Percentiles rank a stretch among this genome's conserved stretches.
These are phyloP conservation scores for Blepharisma stoltei DNA, from an alignment of 73 alveolate species.

Conservation along the genomic window DNA sequence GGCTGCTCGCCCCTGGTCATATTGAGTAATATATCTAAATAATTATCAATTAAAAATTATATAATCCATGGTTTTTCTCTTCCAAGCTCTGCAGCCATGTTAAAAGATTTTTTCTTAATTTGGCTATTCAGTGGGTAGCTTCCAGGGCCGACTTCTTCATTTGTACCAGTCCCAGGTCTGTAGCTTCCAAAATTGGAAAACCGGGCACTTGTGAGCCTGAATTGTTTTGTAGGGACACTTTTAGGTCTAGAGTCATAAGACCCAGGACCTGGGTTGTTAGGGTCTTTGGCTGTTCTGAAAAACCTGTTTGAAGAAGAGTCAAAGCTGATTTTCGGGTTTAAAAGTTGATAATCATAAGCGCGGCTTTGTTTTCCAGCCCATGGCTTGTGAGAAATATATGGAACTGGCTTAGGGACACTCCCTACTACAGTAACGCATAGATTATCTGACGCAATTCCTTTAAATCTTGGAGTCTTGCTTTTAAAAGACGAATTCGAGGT, in stretches of 20 bases:
- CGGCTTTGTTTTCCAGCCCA: conserved; percentile 12
- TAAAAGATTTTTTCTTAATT: not conserved
- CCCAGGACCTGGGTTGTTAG: conserved; percentile 24
- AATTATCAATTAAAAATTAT: not conserved
- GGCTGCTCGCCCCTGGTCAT: not conserved
- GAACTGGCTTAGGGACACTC: not conserved
- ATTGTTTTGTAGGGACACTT: not conserved
- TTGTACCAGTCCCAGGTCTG: conserved; percentile 7
- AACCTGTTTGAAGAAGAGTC: conserved; percentile 4
- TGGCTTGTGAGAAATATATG: not conserved
- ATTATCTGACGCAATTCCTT: conserved; percentile 10
- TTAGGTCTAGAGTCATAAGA: conserved; percentile 1
- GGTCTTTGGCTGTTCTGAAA: not conserved
- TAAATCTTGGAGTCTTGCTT: conserved; percentile 11
- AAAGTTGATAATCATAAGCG: not conserved
- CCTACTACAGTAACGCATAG: conserved; percentile 16
- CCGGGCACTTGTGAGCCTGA: not conserved
- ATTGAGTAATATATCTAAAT: not conserved
- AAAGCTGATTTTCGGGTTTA: conserved; percentile 12
- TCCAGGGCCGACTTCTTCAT: conserved; percentile 27
- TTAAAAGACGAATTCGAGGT: not conserved
- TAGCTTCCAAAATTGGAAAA: conserved; percentile 7
- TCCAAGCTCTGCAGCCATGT: conserved; percentile 18
- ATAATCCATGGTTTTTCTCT: conserved; percentile 15
- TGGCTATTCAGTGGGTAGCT: not conserved